Evolutionary conservation across 2,329 filamentous ascomycete genomes (phyloP), one percentile per base, ranked within the genome.

Genomic region (Scortechinia acanthostroma): DNA sequence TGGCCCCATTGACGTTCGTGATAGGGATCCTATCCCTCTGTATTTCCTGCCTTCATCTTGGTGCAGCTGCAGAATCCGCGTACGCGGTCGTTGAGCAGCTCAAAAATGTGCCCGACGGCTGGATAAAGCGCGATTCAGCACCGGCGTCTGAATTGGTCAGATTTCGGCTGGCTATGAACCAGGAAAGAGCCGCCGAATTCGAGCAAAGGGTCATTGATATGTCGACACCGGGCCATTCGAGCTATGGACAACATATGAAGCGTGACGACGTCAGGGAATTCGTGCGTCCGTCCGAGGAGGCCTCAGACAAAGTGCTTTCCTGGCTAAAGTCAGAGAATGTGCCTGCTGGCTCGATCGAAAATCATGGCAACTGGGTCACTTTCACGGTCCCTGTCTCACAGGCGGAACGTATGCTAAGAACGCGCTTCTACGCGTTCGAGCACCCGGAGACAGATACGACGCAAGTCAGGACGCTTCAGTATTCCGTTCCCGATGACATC

Each of bases 181-280:
- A 10, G 6, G 10, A 10, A 6, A 19, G 17, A 40, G 56, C 67
- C 28, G 62, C 57, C 2, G 59, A 69, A 4, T 73, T 86, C 45
- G 78, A 85, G 56, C 69, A 77, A 53, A 70, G 64, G 4, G 69
- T 83, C 6, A 66, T 81, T 46, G 73, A 80, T 35, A 68, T 86
- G 22, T 83, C 82, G 1, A 78, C 76, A 1, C 82, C 82, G 1
- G 68, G 66, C 21, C 70, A 80, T 51, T 59, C 68, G 2, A 66
- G 62, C 17, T 86, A 86, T 56, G 81, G 82, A 25, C 65, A 72
- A 52, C 77, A 85, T 53, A 61, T 86, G 60, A 77, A 72, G 47
- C 72, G 73, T n/a, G 70, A 80, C 23, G 70, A 84, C 52, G 58
- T 85, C 25, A 71, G 72, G 22, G 61, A 65, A 1, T 66, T 76